phyloP scores from a whole-genome alignment of 495 filamentous ascomycete species.

The Margaritispora aquatica region DNA sequence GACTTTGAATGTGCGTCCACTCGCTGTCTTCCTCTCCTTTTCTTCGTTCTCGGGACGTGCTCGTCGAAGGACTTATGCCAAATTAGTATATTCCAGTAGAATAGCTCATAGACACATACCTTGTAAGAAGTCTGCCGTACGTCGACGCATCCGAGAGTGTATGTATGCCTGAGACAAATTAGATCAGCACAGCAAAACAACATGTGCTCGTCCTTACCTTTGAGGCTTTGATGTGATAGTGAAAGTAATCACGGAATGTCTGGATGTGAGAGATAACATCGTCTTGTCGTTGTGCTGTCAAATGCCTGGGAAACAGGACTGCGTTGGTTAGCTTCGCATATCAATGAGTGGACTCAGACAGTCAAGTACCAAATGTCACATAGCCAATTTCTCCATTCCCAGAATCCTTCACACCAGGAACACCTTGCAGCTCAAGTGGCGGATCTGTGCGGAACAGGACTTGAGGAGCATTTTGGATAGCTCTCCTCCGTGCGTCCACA shows the following conservation, averaged over 20 bases:
- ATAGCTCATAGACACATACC: slow-evolving; percentile 40
- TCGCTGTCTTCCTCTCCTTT: slow-evolving; percentile 96
- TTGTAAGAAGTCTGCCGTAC: slow-evolving; percentile 97
- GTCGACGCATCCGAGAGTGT: slow-evolving; percentile 92
- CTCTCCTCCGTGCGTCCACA: slow-evolving; percentile 88
- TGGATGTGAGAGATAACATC: slow-evolving; percentile 98
- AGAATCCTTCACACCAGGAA: slow-evolving; percentile 70
- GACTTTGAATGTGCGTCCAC: slow-evolving; percentile 75
- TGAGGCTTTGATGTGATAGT: slow-evolving; percentile 99
- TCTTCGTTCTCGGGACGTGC: slow-evolving; percentile 92
- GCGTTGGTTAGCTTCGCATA: slow-evolving; percentile 16
- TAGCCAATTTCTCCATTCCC: slow-evolving; percentile 85
- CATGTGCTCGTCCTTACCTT: slow-evolving; percentile 50
- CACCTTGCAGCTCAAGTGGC: slow-evolving; percentile 80
- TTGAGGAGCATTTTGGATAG: slow-evolving; percentile 96
- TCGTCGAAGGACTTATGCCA: slow-evolving; percentile 67
- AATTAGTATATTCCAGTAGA: slow-evolving; percentile 24
- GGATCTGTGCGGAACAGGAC: slow-evolving; percentile 96
- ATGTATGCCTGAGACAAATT: slow-evolving; percentile 69
- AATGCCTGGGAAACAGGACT: slow-evolving; percentile 95
- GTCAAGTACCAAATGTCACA: slow-evolving; percentile 90
- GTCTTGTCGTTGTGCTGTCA: slow-evolving; percentile 80
- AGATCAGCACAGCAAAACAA: neutral
- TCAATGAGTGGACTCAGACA: neutral
- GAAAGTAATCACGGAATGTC: slow-evolving; percentile 99